Conservation (phyloP, 371 early-diverging fungal genomes). For the Apophysomyces sp. region DNA sequence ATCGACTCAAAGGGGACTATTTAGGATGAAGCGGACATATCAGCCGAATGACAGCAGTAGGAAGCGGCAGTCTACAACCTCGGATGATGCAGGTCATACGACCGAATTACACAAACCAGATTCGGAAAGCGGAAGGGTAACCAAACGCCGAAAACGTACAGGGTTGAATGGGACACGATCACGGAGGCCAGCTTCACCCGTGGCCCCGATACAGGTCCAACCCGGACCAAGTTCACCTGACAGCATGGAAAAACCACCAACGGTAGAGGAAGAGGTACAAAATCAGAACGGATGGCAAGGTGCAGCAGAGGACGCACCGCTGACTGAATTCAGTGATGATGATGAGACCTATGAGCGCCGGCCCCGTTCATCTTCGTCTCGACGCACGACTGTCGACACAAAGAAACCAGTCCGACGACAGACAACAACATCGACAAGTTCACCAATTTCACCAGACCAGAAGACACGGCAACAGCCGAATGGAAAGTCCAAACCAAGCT, state of each 20-base stretch:
- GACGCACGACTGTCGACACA: neutral
- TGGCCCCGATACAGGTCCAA: neutral
- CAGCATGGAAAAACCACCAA: neutral
- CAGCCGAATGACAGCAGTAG: slow-evolving; percentile 8
- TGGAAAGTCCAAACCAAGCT: slow-evolving; percentile 3
- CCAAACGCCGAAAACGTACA: slow-evolving; percentile 3
- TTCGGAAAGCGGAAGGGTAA: neutral
- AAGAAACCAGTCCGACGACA: neutral
- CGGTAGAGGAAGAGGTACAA: neutral
- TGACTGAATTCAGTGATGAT: neutral
- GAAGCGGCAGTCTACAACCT: neutral
- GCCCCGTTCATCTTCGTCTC: neutral
- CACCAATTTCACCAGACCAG: neutral
- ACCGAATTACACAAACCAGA: neutral
- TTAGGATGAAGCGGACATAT: slow-evolving; percentile 22
- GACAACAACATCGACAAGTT: neutral
- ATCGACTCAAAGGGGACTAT: slow-evolving; percentile 34
- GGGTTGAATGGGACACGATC: neutral
- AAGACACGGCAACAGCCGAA: neutral
- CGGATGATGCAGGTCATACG: neutral
- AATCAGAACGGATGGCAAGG: neutral
- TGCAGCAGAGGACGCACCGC: neutral
- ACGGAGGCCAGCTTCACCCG: slow-evolving; percentile 1
- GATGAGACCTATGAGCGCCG: neutral
- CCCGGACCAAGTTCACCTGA: neutral